Evolutionary conservation across 257 asterid genomes (phyloP).

Genomic region (Thymus mandschuricus): DNA sequence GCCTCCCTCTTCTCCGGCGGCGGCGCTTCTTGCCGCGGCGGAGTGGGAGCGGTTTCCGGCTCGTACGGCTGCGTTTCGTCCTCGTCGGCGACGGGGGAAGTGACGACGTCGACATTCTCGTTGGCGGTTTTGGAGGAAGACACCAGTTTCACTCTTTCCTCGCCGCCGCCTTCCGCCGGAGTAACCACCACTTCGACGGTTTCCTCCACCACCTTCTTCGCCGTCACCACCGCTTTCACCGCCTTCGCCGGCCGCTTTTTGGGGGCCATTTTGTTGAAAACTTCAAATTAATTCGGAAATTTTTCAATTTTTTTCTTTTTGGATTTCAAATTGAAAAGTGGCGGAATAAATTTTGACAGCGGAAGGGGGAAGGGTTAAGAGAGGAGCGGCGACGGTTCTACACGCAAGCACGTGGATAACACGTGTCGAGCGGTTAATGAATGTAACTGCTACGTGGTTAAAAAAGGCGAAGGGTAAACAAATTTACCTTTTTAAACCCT

Average conservation of each 20-base stretch:
- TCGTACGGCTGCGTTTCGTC: conserved; percentile 38
- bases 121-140: conserved; percentile 45
- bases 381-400: conserved; percentile 22
- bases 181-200: conserved; percentile 57
- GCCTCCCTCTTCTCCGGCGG: background rate
- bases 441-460: conserved; percentile 55
- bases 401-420: conserved; percentile 46
- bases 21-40: conserved; percentile 25
- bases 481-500: background rate
- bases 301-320: background rate
- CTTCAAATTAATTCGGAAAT: background rate
- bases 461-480: background rate
- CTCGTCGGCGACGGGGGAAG: conserved; percentile 33
- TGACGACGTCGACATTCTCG: conserved; percentile 38
- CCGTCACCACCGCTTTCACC: conserved; percentile 57
- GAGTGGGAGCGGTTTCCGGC: conserved; percentile 41
- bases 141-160: conserved; percentile 22
- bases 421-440: conserved; percentile 36
- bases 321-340: background rate
- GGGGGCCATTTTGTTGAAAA: conserved; percentile 55
- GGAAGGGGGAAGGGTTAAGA: conserved; percentile 4
- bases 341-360: no score
- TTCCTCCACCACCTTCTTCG: conserved; percentile 66
- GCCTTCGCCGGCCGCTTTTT: conserved; percentile 46
- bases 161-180: conserved; percentile 27